Conservation (phyloP, 331 rosid genomes). For the Malus hybrid region DNA sequence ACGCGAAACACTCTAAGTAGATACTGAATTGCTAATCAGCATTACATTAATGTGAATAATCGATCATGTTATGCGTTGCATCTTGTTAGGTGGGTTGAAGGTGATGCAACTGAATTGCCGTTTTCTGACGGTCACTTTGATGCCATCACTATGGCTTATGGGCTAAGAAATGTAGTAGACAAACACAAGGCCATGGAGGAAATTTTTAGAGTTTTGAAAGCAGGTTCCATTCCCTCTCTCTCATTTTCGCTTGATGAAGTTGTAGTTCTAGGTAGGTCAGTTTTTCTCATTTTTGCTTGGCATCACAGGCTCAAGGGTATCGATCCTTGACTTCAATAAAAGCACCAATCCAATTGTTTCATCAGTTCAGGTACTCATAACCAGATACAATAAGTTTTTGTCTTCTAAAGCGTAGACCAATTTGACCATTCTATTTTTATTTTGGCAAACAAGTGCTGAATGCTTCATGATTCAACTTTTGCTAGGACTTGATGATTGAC, state of each 20-base stretch:
- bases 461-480: conserved; percentile 1
- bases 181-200: conserved; percentile 65
- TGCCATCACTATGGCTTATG: conserved; percentile 85
- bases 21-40: not conserved
- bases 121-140: conserved; percentile 62
- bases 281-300: conserved; percentile 7
- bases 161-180: conserved; percentile 75
- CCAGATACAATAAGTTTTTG: not conserved
- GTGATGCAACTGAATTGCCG: conserved; percentile 85
- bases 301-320: conserved; percentile 57
- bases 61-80: conserved; percentile 8
- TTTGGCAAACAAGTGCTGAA: not conserved
- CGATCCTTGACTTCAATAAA: conserved; percentile 86
- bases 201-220: conserved; percentile 58
- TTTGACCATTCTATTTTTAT: not conserved
- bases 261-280: not conserved
- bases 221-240: conserved; percentile 32
- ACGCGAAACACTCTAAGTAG: not conserved
- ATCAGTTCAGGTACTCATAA: conserved; percentile 44
- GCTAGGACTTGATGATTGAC: conserved; percentile 82
- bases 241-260: not conserved
- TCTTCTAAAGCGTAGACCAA: not conserved
- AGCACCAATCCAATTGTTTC: conserved; percentile 41
- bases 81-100: conserved; percentile 73
- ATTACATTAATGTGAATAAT: not conserved